phyloP scores from a whole-genome alignment of 2,329 filamentous ascomycete species.

The Colletotrichum sp. region DNA sequence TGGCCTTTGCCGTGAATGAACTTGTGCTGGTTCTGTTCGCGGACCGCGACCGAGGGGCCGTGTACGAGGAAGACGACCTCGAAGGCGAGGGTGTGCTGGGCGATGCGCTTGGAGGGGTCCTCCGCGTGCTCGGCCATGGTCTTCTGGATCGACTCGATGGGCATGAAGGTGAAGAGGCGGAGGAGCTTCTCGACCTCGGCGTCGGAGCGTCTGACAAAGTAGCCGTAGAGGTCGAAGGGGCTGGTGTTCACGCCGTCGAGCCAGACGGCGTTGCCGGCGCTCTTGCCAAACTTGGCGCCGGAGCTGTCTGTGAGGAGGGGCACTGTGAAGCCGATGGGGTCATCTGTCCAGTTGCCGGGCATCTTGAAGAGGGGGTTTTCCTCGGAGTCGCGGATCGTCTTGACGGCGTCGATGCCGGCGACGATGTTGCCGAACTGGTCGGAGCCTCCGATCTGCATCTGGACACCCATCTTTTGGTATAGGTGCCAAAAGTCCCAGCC shows the following conservation, averaged over 20 bases:
- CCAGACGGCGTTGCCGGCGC: slow-evolving; percentile 92
- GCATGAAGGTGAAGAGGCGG: slow-evolving; percentile 89
- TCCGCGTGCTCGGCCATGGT: slow-evolving; percentile 71
- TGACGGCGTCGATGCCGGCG: slow-evolving; percentile 85
- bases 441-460: slow-evolving; percentile 91
- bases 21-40: slow-evolving; percentile 62
- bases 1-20: slow-evolving; percentile 49
- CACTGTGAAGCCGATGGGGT: slow-evolving; percentile 86
- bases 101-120: slow-evolving; percentile 74
- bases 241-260: slow-evolving; percentile 82
- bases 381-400: slow-evolving; percentile 69
- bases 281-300: slow-evolving; percentile 94
- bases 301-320: slow-evolving; percentile 86
- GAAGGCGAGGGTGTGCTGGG: slow-evolving; percentile 82
- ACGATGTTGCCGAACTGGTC: slow-evolving; percentile 98
- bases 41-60: slow-evolving; percentile 66
- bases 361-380: slow-evolving; percentile 47
- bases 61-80: slow-evolving; percentile 86
- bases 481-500: slow-evolving; percentile 97
- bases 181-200: slow-evolving; percentile 81
- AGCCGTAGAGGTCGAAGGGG: slow-evolving; percentile 87
- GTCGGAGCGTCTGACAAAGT: slow-evolving; percentile 85
- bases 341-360: slow-evolving; percentile 48
- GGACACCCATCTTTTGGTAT: slow-evolving; percentile 69
- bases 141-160: slow-evolving; percentile 68